A percentile compares a stretch with the other conserved stretches of the same genome.
phyloP scores from a whole-genome alignment of 2,329 filamentous ascomycete genomes.

The Achaetomium macrosporum region DNA sequence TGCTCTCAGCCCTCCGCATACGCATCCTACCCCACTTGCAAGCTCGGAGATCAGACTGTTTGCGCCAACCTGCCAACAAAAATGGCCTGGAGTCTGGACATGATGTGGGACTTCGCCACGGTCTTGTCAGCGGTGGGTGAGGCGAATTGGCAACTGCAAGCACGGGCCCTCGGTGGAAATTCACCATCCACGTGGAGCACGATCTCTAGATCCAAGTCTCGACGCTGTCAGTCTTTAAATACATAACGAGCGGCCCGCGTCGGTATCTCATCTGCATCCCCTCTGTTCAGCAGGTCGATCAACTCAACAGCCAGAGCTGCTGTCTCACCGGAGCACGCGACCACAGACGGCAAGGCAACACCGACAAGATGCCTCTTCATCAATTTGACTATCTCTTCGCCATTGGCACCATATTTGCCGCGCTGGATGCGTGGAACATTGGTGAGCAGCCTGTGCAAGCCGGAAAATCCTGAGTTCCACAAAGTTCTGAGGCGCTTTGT shows the following conservation, averaged over 20 bases:
- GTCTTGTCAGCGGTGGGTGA: too few relatives aligned
- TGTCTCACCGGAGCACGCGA: conserved; percentile 10
- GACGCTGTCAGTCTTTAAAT: conserved; percentile 5
- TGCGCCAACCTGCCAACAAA: not conserved
- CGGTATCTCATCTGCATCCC: not conserved
- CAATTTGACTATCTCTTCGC: conserved; percentile 60
- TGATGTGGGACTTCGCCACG: not conserved
- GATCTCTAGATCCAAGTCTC: too few relatives aligned
- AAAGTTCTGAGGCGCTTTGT: conserved; percentile 5
- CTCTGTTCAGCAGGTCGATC: conserved; percentile 8
- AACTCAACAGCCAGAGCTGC: conserved; percentile 6
- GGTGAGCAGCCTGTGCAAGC: conserved; percentile 32
- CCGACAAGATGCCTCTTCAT: conserved; percentile 32
- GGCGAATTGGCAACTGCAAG: too few relatives aligned
- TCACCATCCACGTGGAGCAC: too few relatives aligned
- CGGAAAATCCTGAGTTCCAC: not conserved
- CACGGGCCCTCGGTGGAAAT: too few relatives aligned
- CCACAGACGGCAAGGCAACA: not conserved
- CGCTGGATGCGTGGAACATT: conserved; percentile 62
- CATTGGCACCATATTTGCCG: conserved; percentile 59
- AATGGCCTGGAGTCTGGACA: not conserved
- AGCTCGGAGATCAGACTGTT: too few relatives aligned
- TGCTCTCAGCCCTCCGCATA: not conserved
- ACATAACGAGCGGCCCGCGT: conserved; percentile 4
- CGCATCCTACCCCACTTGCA: too few relatives aligned